Percentiles rank a stretch among this genome's conserved stretches.
Conservation (phyloP, 2,329 filamentous ascomycete species). For the Beauveria asiatica region DNA sequence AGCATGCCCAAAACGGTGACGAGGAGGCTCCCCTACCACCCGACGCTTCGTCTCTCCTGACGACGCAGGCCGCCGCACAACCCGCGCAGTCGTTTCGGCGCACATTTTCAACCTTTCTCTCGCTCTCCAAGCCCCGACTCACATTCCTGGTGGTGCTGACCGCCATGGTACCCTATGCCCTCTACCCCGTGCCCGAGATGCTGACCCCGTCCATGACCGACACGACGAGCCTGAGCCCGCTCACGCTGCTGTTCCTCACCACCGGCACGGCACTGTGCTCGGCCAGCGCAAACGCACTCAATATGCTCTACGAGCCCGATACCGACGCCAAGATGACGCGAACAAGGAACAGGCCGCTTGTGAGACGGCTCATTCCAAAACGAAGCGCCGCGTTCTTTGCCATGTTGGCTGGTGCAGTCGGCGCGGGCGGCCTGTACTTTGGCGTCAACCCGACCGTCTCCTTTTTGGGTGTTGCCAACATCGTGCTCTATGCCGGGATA, state of each 20-base stretch:
- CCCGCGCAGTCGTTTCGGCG: constrained; percentile 50
- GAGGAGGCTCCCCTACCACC: constrained; percentile 30
- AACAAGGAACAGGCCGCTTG: constrained; percentile 84
- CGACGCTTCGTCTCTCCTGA: constrained; percentile 47
- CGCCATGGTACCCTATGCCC: constrained; percentile 80
- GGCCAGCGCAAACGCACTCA: constrained; percentile 88
- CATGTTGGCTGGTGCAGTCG: constrained; percentile 57
- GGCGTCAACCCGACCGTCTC: constrained; percentile 93
- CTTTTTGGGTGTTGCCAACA: constrained; percentile 75
- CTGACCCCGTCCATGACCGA: constrained; percentile 57
- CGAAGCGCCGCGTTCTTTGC: constrained; percentile 72
- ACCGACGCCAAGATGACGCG: constrained; percentile 90
- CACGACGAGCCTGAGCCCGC: constrained; percentile 76
- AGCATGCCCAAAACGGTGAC: constrained; percentile 3
- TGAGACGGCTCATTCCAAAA: constrained; percentile 66
- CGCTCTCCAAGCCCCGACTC: constrained; percentile 90
- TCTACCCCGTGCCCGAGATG: constrained; percentile 87
- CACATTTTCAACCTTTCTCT: constrained; percentile 70
- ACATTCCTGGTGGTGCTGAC: constrained; percentile 86
- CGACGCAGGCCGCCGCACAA: constrained; percentile 41
- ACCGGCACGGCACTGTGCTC: constrained; percentile 79
- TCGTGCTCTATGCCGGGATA: constrained; percentile 78
- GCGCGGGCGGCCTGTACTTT: constrained; percentile 67
- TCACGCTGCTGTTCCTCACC: constrained; percentile 89
- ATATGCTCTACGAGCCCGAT: constrained; percentile 91